phyloP scores from a whole-genome alignment of 192 early-diverging fungal species.

The Funneliformis geosporum region DNA sequence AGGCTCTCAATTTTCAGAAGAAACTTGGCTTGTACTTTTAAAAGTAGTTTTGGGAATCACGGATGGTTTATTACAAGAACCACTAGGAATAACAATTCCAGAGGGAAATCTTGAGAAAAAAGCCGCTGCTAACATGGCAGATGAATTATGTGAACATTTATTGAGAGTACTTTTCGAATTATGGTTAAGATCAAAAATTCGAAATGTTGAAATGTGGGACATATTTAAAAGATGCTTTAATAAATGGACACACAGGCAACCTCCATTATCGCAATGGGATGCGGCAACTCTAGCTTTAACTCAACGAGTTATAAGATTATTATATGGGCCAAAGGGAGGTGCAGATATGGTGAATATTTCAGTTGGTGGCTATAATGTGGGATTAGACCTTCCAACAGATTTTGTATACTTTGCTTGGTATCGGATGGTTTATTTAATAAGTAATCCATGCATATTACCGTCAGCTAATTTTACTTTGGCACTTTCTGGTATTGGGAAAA shows the following conservation, averaged over 20 bases:
- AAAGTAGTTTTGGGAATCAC: conserved; percentile 79
- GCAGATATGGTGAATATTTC: conserved; percentile 57
- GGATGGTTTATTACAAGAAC: conserved; percentile 70
- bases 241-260: conserved; percentile 76
- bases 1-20: conserved; percentile 59
- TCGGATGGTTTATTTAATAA: conserved; percentile 60
- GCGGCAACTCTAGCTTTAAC: conserved; percentile 68
- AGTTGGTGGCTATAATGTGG: conserved; percentile 55
- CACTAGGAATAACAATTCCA: conserved; percentile 31
- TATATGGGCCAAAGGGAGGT: conserved; percentile 72
- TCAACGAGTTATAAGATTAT: conserved; percentile 60
- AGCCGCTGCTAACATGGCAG: conserved; percentile 59
- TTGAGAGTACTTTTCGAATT: conserved; percentile 75
- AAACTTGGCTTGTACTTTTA: conserved; percentile 80
- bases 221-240: conserved; percentile 67
- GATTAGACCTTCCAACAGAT: conserved; percentile 61
- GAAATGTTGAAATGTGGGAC: conserved; percentile 77
- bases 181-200: conserved; percentile 72
- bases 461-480: conserved; percentile 53
- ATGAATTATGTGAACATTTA: conserved; percentile 74
- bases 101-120: conserved; percentile 28
- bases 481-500: conserved; percentile 56
- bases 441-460: conserved; percentile 52
- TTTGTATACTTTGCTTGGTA: conserved; percentile 79
- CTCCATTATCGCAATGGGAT: conserved; percentile 75